phyloP scores from a whole-genome alignment of 345 rosid genomes.

The Syzygium jambos region DNA sequence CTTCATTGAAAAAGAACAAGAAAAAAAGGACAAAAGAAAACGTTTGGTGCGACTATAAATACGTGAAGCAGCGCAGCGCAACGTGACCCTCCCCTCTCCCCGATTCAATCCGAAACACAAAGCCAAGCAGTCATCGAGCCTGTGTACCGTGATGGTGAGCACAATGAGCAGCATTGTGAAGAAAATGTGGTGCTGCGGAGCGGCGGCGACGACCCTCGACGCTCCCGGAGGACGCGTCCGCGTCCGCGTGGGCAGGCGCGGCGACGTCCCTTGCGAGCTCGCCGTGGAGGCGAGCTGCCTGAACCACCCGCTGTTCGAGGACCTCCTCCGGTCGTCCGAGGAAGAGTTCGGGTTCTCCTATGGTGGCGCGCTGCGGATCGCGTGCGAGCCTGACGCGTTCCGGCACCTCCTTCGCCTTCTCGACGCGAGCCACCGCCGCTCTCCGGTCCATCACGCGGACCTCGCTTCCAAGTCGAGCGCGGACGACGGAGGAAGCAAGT shows the following conservation, averaged over 20 bases:
- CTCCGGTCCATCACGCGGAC: conserved; percentile 24
- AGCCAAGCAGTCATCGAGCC: background rate
- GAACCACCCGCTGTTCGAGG: conserved; percentile 43
- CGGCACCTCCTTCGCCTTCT: conserved; percentile 30
- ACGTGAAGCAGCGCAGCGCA: background rate
- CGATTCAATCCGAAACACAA: background rate
- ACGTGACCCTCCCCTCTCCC: background rate
- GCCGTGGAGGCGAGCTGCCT: conserved; percentile 35
- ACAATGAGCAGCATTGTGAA: conserved; percentile 14
- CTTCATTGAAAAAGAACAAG: background rate
- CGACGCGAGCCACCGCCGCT: conserved; percentile 9
- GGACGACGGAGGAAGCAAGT: background rate
- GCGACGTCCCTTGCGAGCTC: conserved; percentile 20
- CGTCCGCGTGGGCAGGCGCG: conserved; percentile 28
- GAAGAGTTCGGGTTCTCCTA: conserved; percentile 47
- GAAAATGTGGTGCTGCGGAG: conserved; percentile 39
- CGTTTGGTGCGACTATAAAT: background rate
- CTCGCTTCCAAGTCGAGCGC: conserved; percentile 12
- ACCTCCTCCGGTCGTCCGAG: conserved; percentile 25
- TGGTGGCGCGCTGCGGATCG: conserved; percentile 38
- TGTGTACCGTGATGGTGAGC: background rate
- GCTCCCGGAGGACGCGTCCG: conserved; percentile 29
- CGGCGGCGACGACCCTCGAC: background rate
- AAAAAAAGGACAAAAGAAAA: too few species aligned
- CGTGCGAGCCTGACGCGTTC: conserved; percentile 38